A percentile compares a stretch with the other conserved stretches of the same genome.
phyloP scores from a whole-genome alignment of 257 asterid species.

The Solanum lignicaule region DNA sequence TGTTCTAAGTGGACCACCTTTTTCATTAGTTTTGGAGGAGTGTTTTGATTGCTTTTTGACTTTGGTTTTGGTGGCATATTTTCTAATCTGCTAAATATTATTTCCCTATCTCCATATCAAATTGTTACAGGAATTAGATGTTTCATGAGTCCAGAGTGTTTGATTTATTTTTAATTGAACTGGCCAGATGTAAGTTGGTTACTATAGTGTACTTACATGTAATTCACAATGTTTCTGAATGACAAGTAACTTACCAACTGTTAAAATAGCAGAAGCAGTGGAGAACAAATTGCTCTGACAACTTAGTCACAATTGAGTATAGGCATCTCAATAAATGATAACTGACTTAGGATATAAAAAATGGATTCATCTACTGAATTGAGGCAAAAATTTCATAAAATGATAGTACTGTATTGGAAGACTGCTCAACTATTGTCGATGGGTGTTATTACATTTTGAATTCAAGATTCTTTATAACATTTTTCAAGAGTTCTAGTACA shows the following conservation, averaged over 20 bases:
- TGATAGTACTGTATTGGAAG: neutral
- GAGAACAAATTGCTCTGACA: neutral
- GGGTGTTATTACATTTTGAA: neutral
- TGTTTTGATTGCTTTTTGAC: neutral
- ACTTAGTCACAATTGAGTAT: neutral
- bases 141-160: neutral
- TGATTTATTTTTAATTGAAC: neutral
- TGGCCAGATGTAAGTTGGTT: neutral
- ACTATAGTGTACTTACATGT: neutral
- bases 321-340: neutral
- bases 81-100: neutral
- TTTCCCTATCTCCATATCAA: neutral
- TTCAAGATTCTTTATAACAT: neutral
- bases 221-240: neutral
- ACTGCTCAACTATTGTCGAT: neutral
- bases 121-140: neutral
- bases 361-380: neutral
- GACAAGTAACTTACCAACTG: neutral
- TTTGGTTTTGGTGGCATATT: neutral
- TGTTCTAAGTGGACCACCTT: neutral
- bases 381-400: neutral
- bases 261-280: neutral
- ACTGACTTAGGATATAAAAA: neutral
- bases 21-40: neutral
- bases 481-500: neutral